A percentile compares a stretch with the other conserved stretches of the same genome.
phyloP scores from a whole-genome alignment of 306 rosid species.

The Erythrophleum fordii region DNA sequence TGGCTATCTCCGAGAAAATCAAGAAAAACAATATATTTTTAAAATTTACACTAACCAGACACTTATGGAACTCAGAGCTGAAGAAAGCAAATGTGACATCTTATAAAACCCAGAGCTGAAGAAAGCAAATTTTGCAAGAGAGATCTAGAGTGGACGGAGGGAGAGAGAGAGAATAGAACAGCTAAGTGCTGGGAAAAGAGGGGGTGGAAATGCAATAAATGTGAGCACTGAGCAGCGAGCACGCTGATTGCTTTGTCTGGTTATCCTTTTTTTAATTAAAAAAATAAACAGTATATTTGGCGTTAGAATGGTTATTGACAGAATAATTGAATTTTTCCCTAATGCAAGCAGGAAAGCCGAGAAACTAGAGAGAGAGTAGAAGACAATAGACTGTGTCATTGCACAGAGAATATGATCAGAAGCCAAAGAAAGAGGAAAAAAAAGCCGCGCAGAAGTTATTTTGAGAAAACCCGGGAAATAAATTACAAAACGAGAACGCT shows the following conservation, averaged over 20 bases:
- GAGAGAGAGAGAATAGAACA: background rate
- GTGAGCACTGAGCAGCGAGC: conserved; percentile 33
- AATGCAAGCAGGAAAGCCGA: conserved; percentile 35
- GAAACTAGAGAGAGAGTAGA: conserved; percentile 28
- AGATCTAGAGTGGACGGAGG: conserved; percentile 33
- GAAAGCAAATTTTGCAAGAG: conserved; percentile 28
- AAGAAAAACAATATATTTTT: background rate
- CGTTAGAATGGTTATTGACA: background rate
- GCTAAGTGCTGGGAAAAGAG: background rate
- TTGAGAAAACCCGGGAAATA: conserved; percentile 10
- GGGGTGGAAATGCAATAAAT: conserved; percentile 36
- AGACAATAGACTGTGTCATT: conserved; percentile 41
- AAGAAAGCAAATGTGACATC: conserved; percentile 26
- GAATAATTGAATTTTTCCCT: conserved; percentile 28
- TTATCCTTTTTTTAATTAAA: conserved; percentile 32
- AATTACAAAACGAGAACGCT: background rate
- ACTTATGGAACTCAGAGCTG: background rate
- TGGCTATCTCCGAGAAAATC: background rate
- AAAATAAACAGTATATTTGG: conserved; percentile 21
- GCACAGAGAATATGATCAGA: conserved; percentile 68
- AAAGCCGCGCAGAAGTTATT: conserved; percentile 51
- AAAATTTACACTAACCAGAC: conserved; percentile 6
- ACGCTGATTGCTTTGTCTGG: conserved; percentile 30
- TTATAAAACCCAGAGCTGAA: conserved; percentile 15
- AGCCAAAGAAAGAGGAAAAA: background rate